Conservation (phyloP, 148 eudicot genomes). For the Oxyria digyna region DNA sequence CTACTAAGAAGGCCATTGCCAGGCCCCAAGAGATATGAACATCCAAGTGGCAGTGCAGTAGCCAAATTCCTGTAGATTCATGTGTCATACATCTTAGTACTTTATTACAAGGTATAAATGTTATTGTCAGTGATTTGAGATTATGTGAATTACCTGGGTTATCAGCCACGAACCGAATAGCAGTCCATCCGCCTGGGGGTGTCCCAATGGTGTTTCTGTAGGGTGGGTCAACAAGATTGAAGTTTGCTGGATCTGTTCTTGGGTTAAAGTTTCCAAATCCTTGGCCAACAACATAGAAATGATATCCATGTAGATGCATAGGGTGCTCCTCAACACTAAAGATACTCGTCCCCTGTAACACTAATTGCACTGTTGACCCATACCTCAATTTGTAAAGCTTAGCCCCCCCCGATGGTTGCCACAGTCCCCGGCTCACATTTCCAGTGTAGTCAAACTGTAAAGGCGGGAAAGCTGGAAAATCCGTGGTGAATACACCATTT, state of each 20-base stretch:
- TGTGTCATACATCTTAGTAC: neutral
- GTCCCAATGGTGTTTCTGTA: conserved; percentile 71
- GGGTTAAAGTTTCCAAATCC: conserved; percentile 84
- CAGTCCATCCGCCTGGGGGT: conserved; percentile 93
- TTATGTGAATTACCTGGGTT: conserved; percentile 61
- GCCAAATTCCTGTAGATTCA: conserved; percentile 60
- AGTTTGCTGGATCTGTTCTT: conserved; percentile 35
- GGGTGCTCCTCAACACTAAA: conserved; percentile 78
- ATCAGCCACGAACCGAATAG: conserved; percentile 80
- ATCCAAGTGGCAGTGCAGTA: conserved; percentile 91
- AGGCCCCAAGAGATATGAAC: conserved; percentile 71
- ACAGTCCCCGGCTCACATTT: conserved; percentile 58
- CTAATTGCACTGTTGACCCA: conserved; percentile 62
- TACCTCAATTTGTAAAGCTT: conserved; percentile 67
- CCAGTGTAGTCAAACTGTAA: conserved; percentile 79
- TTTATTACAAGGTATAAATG: neutral
- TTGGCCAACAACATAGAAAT: conserved; percentile 70
- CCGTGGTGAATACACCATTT: conserved; percentile 66
- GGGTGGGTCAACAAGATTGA: conserved; percentile 78
- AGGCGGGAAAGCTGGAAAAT: conserved; percentile 71
- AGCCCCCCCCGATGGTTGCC: conserved; percentile 64
- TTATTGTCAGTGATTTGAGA: neutral
- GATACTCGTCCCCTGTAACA: conserved; percentile 70
- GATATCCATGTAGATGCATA: conserved; percentile 86
- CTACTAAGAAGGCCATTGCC: conserved; percentile 69